Conservation (phyloP, 768 basidiomycete species). For the Kwoniella europaea region DNA sequence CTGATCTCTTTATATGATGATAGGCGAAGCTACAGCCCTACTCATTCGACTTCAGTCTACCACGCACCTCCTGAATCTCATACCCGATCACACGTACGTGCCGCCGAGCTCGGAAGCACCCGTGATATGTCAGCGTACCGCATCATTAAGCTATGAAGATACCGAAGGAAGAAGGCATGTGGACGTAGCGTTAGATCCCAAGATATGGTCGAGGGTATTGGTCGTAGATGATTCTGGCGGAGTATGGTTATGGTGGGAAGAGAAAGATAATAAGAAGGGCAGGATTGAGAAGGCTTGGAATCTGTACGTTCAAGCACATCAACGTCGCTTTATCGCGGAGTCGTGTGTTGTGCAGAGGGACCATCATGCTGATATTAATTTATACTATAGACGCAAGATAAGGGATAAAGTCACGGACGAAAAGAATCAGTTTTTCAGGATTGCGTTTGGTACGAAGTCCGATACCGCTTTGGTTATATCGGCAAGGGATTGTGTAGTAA, state of each 20-base stretch:
- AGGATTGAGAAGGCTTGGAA: conserved; percentile 31
- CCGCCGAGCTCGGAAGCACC: conserved; percentile 16
- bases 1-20: background rate
- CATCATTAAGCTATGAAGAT: conserved; percentile 20
- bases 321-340: too few species aligned
- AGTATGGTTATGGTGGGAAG: conserved; percentile 46
- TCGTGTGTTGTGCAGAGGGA: too few species aligned
- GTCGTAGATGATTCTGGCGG: conserved; percentile 47
- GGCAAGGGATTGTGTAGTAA: background rate
- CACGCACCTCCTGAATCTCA: conserved; percentile 32
- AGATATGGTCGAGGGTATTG: conserved; percentile 30
- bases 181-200: conserved; percentile 39
- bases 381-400: conserved; percentile 26
- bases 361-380: background rate
- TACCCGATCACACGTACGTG: conserved; percentile 33
- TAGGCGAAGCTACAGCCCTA: conserved; percentile 36
- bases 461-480: conserved; percentile 43
- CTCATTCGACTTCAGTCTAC: conserved; percentile 37
- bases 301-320: conserved; percentile 26
- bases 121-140: conserved; percentile 16
- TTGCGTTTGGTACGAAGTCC: conserved; percentile 36
- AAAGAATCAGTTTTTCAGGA: conserved; percentile 34
- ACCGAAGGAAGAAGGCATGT: conserved; percentile 37
- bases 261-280: conserved; percentile 21
- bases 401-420: conserved; percentile 10